Base-by-base conservation (phyloP, 2,329 filamentous ascomycete species). In the Talaromyces sp. region DNA sequence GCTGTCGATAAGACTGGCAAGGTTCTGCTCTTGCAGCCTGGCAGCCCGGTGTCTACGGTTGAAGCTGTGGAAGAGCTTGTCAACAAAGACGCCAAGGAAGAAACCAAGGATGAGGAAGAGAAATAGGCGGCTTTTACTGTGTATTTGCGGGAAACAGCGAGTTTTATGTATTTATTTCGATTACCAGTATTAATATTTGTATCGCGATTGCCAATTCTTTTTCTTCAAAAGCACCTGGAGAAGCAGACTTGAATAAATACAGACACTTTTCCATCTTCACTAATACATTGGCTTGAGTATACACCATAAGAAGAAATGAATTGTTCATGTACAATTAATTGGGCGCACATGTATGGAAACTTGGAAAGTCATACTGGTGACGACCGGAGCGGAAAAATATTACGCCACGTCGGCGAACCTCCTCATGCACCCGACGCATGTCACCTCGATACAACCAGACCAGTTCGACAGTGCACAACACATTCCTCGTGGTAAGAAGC, bases 1-100 rank as follows among this genome's bases (percentile, higher is more conserved):
- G 90, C 91, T 56, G 82, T 97, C 58, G 83, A 90, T 74, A 95
- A 94, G 80, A 73, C 82, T 26, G 92, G 92, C 61, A 92, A 92
- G 74, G 85, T 96, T 24, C 81, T 95, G 41, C 84, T 89, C 21
- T 83, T 86, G 38, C 84, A 93, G 77, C 75, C 87, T 1, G 93
- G 92, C 62, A 85, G 89, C 35, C 92, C 93, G 9, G 86, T 85
- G 62, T 87, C 83, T 10, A 97, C 93, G 5, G 83, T 93, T 29
- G 85, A 90, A 17, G 86, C 86, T 26, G 91, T 94, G 24, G 86
- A 87, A 79, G 85, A 85, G 70, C 75, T 96, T 48, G 85, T 92
- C 29, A 80, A 81, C 59, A 46, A 54, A 50, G 51, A 56, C 8
- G 43, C 12, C 32, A 53, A 63, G 24, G 61, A 56, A 3, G 58